Percentiles rank a stretch among this genome's conserved stretches.
These are phyloP conservation scores for Triticum dicoccoides DNA, from an alignment of 176 grass and related monocot genomes.

Conservation along the genomic window DNA sequence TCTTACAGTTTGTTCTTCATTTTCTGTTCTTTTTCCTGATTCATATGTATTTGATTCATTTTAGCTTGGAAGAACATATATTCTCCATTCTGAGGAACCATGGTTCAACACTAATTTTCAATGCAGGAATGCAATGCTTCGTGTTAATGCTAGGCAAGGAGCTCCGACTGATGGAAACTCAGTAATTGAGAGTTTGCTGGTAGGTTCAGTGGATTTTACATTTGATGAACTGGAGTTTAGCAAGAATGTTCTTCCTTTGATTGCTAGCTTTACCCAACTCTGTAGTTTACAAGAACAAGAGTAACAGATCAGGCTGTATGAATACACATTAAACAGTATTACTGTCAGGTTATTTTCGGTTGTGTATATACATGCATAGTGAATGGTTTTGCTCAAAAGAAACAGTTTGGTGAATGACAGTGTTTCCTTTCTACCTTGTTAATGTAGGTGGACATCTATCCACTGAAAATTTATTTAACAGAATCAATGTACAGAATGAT, in stretches of 20 bases:
- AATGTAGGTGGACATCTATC: slow-evolving; percentile 96
- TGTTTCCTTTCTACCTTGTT: slow-evolving; percentile 24
- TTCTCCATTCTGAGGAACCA: slow-evolving; percentile 23
- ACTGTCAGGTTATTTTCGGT: not conserved
- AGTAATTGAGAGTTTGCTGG: slow-evolving; percentile 76
- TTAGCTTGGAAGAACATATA: slow-evolving; percentile 14
- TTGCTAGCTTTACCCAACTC: not conserved
- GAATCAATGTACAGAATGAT: slow-evolving; percentile 98
- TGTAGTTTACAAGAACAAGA: not conserved
- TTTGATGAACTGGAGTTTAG: slow-evolving; percentile 24
- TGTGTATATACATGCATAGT: slow-evolving; percentile 12
- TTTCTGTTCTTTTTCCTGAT: not conserved
- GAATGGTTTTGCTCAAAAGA: not conserved
- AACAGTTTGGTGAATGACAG: slow-evolving; percentile 21
- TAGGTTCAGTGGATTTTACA: slow-evolving; percentile 32
- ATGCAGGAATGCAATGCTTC: slow-evolving; percentile 87
- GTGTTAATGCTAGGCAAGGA: slow-evolving; percentile 92
- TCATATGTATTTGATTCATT: slow-evolving; percentile 7
- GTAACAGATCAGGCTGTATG: slow-evolving; percentile 3
- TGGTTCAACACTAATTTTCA: slow-evolving; percentile 34
- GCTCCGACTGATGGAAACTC: slow-evolving; percentile 85
- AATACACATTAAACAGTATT: slow-evolving; percentile 13
- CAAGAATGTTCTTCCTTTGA: not conserved
- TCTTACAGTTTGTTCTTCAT: not conserved
- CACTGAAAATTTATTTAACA: slow-evolving; percentile 94